Conservation (phyloP, 768 basidiomycete species). For the Macrolepiota fuliginosa region DNA sequence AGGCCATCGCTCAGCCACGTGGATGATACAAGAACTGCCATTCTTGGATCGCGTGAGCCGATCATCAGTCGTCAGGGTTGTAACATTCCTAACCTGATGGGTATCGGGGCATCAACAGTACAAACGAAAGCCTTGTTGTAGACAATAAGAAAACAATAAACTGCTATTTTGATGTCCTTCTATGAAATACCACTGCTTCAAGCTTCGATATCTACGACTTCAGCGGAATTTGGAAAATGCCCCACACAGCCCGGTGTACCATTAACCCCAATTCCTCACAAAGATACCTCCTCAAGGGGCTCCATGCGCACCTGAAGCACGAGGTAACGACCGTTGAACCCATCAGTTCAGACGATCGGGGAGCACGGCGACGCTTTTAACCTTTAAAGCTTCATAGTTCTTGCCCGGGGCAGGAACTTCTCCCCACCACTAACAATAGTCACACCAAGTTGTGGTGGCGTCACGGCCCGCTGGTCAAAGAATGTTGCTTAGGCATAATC, state of each 20-base stretch:
- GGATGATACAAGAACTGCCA: constrained; percentile 10
- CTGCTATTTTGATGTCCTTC: background rate
- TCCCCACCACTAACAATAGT: background rate
- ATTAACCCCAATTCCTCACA: background rate
- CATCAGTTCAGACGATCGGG: background rate
- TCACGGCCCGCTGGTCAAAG: background rate
- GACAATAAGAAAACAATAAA: constrained; percentile 9
- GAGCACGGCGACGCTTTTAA: background rate
- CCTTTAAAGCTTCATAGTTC: background rate
- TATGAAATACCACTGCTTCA: background rate
- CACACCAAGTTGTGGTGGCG: background rate
- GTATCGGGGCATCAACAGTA: background rate
- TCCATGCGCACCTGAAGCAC: background rate
- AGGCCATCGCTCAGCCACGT: constrained; percentile 9
- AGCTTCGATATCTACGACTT: background rate
- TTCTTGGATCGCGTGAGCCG: background rate
- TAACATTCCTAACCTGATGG: constrained; percentile 4
- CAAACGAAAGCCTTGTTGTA: constrained; percentile 3
- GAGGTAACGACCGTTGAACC: background rate
- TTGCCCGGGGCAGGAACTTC: background rate
- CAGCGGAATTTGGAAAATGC: background rate
- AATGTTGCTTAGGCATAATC: background rate
- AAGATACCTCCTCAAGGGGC: background rate
- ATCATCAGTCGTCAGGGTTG: constrained; percentile 6
- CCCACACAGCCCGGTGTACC: too few relatives aligned